Evolutionary conservation across 2,329 filamentous ascomycete species (phyloP).

Genomic region (Macroventuria anomochaeta): DNA sequence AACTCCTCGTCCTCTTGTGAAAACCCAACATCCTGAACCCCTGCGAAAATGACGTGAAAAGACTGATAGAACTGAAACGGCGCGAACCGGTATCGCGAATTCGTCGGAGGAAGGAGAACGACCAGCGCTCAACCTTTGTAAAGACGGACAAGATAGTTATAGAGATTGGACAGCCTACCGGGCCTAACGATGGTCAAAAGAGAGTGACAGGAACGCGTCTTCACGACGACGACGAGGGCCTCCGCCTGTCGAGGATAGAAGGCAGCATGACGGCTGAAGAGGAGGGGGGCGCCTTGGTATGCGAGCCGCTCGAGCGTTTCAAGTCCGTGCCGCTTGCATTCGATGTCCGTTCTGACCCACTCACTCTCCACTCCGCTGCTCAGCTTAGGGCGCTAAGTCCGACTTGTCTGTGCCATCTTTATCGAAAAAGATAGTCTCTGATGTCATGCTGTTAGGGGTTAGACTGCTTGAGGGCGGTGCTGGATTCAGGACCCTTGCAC

Average conservation of each 20-base stretch:
- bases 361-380: slow-evolving; percentile 10
- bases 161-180: slow-evolving; percentile 38
- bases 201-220: slow-evolving; percentile 42
- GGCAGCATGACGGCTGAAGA: slow-evolving; percentile 15
- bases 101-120: slow-evolving; percentile 12
- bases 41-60: slow-evolving; percentile 2
- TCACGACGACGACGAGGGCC: slow-evolving; percentile 37
- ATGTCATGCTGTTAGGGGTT: slow-evolving; percentile 19
- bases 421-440: slow-evolving; percentile 13
- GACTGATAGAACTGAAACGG: slow-evolving; percentile 5
- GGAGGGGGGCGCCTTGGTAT: slow-evolving; percentile 13
- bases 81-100: slow-evolving; percentile 15
- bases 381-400: slow-evolving; percentile 14
- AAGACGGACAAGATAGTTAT: slow-evolving; percentile 16
- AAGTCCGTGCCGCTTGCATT: slow-evolving; percentile 20
- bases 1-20: slow-evolving; percentile 50
- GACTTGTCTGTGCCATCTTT: slow-evolving; percentile 8
- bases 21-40: slow-evolving; percentile 51
- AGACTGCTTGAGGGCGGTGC: slow-evolving; percentile 1
- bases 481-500: slow-evolving; percentile 9
- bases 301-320: slow-evolving; percentile 19
- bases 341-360: slow-evolving; percentile 17
- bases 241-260: slow-evolving; percentile 35
- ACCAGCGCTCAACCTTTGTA: slow-evolving; percentile 14
- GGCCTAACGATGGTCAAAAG: slow-evolving; percentile 35